Conservation (phyloP, 805 yeast species). For the Pichia ethanolica region DNA sequence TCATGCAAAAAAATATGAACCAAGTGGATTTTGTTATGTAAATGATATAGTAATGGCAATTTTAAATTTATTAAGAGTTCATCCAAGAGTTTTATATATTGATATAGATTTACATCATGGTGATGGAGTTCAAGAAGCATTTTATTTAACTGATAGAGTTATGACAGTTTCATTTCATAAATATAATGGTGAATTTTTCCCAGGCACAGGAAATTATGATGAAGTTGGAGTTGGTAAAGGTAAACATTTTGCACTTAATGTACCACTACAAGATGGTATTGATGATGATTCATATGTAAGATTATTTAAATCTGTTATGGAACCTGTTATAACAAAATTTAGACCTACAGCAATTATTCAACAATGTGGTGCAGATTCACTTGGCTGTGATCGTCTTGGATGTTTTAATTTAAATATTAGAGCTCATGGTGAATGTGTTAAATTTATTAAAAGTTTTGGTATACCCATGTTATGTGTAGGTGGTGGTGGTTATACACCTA, state of each 20-base stretch:
- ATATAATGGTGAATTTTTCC: slow-evolving; percentile 89
- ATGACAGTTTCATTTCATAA: slow-evolving; percentile 96
- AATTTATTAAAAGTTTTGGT: slow-evolving; percentile 80
- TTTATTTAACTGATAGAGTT: slow-evolving; percentile 88
- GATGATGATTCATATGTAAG: slow-evolving; percentile 82
- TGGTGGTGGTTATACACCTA: slow-evolving; percentile 97
- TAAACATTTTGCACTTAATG: slow-evolving; percentile 78
- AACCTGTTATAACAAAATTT: slow-evolving; percentile 83
- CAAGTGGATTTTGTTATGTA: slow-evolving; percentile 91
- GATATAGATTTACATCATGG: slow-evolving; percentile 97
- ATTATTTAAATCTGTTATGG: slow-evolving; percentile 76
- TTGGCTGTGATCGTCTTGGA: slow-evolving; percentile 89
- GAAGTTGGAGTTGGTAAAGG: slow-evolving; percentile 89
- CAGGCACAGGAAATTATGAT: slow-evolving; percentile 91
- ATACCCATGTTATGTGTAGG: slow-evolving; percentile 88
- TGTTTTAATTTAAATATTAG: slow-evolving; percentile 86
- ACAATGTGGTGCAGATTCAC: slow-evolving; percentile 96
- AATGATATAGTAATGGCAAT: slow-evolving; percentile 91
- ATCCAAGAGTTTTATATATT: slow-evolving; percentile 86
- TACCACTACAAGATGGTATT: slow-evolving; percentile 91
- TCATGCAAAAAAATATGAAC: slow-evolving; percentile 92
- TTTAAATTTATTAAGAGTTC: slow-evolving; percentile 74
- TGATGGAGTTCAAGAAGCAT: slow-evolving; percentile 97
- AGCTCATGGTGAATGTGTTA: slow-evolving; percentile 95
- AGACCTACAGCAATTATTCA: slow-evolving; percentile 91